A percentile compares a stretch with the other conserved stretches of the same genome.
phyloP scores from a whole-genome alignment of 495 filamentous ascomycete species.

The Podospora conica region DNA sequence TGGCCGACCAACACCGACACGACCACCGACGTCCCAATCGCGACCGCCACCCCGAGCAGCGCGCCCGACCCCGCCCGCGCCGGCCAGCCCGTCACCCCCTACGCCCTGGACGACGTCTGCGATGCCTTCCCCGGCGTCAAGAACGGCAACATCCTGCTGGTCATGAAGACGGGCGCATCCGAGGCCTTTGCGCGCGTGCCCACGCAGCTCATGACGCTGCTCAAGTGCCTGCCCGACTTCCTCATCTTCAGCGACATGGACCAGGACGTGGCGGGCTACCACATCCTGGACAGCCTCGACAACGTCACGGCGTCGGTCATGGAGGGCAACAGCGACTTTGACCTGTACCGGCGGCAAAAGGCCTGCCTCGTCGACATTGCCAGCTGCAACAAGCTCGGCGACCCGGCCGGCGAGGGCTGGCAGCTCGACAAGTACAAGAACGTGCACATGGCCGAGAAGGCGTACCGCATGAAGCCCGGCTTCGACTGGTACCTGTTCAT shows the following conservation, averaged over 20 bases:
- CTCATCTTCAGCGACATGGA: slow-evolving; percentile 56
- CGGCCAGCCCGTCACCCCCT: background rate
- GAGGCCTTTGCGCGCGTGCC: slow-evolving; percentile 48
- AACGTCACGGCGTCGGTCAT: slow-evolving; percentile 35
- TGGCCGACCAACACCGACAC: too few species aligned
- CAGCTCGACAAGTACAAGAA: slow-evolving; percentile 45
- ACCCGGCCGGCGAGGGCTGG: slow-evolving; percentile 40
- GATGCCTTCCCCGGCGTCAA: slow-evolving; percentile 27
- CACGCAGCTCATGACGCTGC: slow-evolving; percentile 48
- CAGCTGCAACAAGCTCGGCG: slow-evolving; percentile 31
- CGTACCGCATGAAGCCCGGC: slow-evolving; percentile 37
- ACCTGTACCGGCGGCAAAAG: slow-evolving; percentile 47
- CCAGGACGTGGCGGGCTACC: slow-evolving; percentile 41
- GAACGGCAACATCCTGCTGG: slow-evolving; percentile 35
- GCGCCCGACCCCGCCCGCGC: background rate
- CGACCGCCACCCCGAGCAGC: background rate
- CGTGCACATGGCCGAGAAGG: slow-evolving; percentile 40
- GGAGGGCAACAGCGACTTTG: slow-evolving; percentile 44
- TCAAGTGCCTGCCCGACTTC: slow-evolving; percentile 47
- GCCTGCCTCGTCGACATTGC: slow-evolving; percentile 37
- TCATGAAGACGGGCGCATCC: slow-evolving; percentile 54
- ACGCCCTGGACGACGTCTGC: slow-evolving; percentile 22
- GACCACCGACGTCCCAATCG: background rate
- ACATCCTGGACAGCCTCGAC: slow-evolving; percentile 47
- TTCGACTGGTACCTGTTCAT: slow-evolving; percentile 65